Evolutionary conservation across 1,284 basidiomycete species (phyloP), one percentile per base, ranked within the genome.

Genomic region (Puccinia hordei): DNA sequence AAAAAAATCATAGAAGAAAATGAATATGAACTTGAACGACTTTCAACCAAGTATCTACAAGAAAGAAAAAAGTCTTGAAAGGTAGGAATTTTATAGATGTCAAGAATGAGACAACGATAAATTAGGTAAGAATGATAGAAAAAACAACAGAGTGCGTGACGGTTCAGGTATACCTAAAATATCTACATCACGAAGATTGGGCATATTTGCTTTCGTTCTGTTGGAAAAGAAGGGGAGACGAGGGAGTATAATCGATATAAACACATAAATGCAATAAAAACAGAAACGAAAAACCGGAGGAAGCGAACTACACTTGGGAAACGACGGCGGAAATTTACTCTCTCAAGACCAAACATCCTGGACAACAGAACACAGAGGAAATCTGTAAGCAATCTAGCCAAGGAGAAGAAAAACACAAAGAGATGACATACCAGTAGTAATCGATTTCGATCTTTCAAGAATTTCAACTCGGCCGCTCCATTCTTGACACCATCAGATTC

Each of bases 401-500:
- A 33, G 4, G 13, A 46, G 46, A 24, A 27, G 33, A 53, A 53
- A 24, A 73, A 59, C 4, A 46, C 8, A 19, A 75, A 61, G 38
- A 57, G 53, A 61, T 6, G 38, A 49, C 57, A 33, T 51, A 78
- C 69, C 76, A 78, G 46, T 27, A 74, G 88, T 83, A 94, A 87
- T 83, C 93, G 88, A 82, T 91, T 92, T 69, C 94, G 89, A 86
- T 98, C 95, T 88, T 98, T 98, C 86, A 98, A 88, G 84, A 94
- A 86, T 88, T 97, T 98, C 82, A 97, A 86, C 88, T 98, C 95
- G 82, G 93, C 93, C 4, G 88, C 89, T 72, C 95, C 95, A 86
- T 95, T 95, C 57, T 89, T 90, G 44, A 93, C 94, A 72, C 93
- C 93, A 88, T 95, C 96, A 22, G 93, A 94, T 86, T 95, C 93